phyloP scores from a whole-genome alignment of 2,329 filamentous ascomycete genomes.

The Gremmenia infestans region DNA sequence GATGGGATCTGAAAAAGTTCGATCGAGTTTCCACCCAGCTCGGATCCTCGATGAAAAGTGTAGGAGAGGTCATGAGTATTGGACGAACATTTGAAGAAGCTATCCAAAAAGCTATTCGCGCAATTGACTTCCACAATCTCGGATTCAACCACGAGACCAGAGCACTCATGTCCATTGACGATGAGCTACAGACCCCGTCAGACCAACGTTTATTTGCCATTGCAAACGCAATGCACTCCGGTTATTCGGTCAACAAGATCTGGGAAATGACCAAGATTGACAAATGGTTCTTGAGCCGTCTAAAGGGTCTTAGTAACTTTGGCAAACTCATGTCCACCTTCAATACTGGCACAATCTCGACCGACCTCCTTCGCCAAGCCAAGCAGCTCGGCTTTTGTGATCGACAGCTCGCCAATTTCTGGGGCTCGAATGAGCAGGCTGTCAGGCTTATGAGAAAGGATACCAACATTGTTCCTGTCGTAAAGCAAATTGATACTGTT shows the following conservation, averaged over 20 bases:
- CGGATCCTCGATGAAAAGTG: constrained; percentile 98
- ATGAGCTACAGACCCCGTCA: constrained; percentile 93
- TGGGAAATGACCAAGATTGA: constrained; percentile 98
- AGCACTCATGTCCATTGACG: constrained; percentile 91
- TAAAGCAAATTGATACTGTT: constrained; percentile 98
- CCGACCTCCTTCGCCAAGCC: constrained; percentile 69
- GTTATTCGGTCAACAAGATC: constrained; percentile 93
- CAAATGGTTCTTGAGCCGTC: constrained; percentile 93
- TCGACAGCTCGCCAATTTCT: constrained; percentile 88
- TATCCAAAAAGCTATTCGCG: constrained; percentile 95
- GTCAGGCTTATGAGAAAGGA: constrained; percentile 82
- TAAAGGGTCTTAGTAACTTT: constrained; percentile 89
- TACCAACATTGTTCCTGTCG: constrained; percentile 76
- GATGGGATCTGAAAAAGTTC: constrained; percentile 99
- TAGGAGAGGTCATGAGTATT: constrained; percentile 98
- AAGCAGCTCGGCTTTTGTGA: constrained; percentile 96
- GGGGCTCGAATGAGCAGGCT: constrained; percentile 89
- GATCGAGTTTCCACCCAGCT: constrained; percentile 92
- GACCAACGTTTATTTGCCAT: constrained; percentile 97
- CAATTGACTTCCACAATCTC: constrained; percentile 91
- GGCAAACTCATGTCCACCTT: constrained; percentile 70
- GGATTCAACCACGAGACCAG: constrained; percentile 82
- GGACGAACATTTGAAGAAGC: constrained; percentile 96
- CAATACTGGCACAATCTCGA: constrained; percentile 58
- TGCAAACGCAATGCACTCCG: constrained; percentile 92